Evolutionary conservation across 164 flowering plant genomes (phyloP).

Genomic region (Sedum album): DNA sequence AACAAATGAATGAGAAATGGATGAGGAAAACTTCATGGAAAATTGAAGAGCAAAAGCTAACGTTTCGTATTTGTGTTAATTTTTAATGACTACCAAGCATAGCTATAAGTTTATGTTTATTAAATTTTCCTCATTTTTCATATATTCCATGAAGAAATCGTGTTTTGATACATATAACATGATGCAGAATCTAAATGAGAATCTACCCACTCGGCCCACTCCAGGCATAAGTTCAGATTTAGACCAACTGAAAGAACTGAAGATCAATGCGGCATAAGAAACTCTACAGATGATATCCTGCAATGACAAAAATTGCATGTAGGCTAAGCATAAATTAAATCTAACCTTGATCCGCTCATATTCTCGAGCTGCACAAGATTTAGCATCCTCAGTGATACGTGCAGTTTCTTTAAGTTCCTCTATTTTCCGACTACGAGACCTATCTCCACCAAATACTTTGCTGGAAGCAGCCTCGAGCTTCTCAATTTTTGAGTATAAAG

Average conservation of each 20-base stretch:
- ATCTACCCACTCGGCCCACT: not conserved
- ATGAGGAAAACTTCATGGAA: not conserved
- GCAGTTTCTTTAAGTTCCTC: constrained; percentile 78
- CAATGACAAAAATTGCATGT: not conserved
- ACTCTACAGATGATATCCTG: not conserved
- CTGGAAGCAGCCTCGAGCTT: constrained; percentile 85
- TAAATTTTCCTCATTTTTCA: not conserved
- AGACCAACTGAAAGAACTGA: no score
- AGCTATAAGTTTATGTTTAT: not conserved
- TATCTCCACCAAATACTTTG: constrained; percentile 85
- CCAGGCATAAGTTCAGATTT: no score
- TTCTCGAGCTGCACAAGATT: constrained; percentile 61
- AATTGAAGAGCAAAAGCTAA: not conserved
- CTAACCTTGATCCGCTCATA: constrained; percentile 93
- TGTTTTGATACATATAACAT: not conserved
- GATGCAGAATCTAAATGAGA: not conserved
- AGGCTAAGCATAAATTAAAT: not conserved
- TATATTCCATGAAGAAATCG: not conserved
- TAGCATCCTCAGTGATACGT: constrained; percentile 73
- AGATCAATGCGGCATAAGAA: not conserved
- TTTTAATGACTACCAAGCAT: not conserved
- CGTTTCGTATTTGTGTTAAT: not conserved
- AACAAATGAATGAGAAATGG: not conserved
- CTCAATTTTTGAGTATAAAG: constrained; percentile 61
- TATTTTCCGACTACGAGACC: constrained; percentile 55